A percentile compares a stretch with the other conserved stretches of the same genome.
These are phyloP conservation scores for Zizania palustris DNA, from an alignment of 202 grass and related monocot species.

Conservation along the genomic window DNA sequence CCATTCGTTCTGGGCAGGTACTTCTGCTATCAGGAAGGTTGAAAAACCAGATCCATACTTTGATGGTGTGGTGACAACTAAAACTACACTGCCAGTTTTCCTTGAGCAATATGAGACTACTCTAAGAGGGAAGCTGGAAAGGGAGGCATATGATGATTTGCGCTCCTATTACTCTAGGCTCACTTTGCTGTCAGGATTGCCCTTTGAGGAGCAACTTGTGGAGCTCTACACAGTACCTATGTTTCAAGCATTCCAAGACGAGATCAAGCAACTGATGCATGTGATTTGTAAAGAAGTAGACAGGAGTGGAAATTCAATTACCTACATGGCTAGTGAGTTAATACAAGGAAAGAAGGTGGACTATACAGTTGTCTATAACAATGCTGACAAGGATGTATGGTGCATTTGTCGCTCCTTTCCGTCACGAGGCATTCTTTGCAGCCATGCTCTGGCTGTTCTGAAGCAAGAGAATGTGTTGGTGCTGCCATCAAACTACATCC, in stretches of 20 bases:
- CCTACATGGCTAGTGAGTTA: slow-evolving; percentile 82
- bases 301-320: slow-evolving; percentile 65
- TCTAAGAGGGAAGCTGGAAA: slow-evolving; percentile 78
- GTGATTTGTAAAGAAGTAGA: slow-evolving; percentile 85
- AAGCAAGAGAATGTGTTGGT: slow-evolving; percentile 82
- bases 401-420: slow-evolving; percentile 96
- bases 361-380: slow-evolving; percentile 80
- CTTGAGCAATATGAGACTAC: slow-evolving; percentile 80
- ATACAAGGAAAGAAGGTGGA: slow-evolving; percentile 90
- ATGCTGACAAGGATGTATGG: slow-evolving; percentile 88
- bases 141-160: slow-evolving; percentile 89
- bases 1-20: slow-evolving; percentile 93
- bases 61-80: slow-evolving; percentile 70
- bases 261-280: slow-evolving; percentile 94
- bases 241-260: slow-evolving; percentile 84
- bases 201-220: slow-evolving; percentile 85
- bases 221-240: slow-evolving; percentile 83
- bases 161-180: slow-evolving; percentile 86
- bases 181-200: slow-evolving; percentile 73
- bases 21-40: slow-evolving; percentile 67
- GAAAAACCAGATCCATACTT: slow-evolving; percentile 82
- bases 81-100: slow-evolving; percentile 75
- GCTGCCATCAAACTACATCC: slow-evolving; percentile 84
- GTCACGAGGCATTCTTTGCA: slow-evolving; percentile 85
- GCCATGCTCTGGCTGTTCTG: slow-evolving; percentile 80